Base-by-base conservation (phyloP, 1,284 basidiomycete genomes). In the Porogramme epimiltina region DNA sequence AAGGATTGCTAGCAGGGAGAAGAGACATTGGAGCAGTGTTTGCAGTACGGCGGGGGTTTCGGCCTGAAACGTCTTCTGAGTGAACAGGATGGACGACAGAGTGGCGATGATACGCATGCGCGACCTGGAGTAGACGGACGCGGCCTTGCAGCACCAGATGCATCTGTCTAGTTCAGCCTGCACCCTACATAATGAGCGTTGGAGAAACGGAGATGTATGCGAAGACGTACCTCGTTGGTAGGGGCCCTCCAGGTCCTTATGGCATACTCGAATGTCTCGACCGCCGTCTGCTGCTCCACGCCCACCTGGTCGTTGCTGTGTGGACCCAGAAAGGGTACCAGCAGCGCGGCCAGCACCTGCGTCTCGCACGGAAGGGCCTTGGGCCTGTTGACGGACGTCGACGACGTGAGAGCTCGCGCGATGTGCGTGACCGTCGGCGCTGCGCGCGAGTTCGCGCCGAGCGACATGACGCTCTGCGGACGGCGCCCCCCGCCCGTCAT, bases 141-240 rank as follows among this genome's bases (percentile, higher is more conserved):
- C 79, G 2, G 84, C 84, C 60, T 79, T 80, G 56, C 80, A 82
- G 60, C 85, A 88, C 86, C 86, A 89, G 24, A 85, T 56, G 56
- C 77, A 81, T 18, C 86, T 78, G 51, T 82, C 80, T 11, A 85
- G 53, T 66, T 80, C 75, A 4, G 66, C 70, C 83, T 84, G 58
- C 15, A 22, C 11, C 34, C 15, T 10, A 47, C 11, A 40, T 46
- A 37, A 9, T 39, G 23, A 47, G 28, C 44, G 18, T 51, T 28
- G 5, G 51, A 24, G n/a, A 33, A 9, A 43, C 24, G 26, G n/a
- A 47, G 22, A 19, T 22, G 31, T 31, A 40, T 5, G 36, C 22
- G 39, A 18, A 47, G 19, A 41, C 66, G 23, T 55, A 78, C 70
- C 61, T 85, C 82, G 60, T 77, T 73, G 24, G 80, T 75, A 5